These are phyloP conservation scores for Trichosporon sp. DNA, from an alignment of 1,284 basidiomycete species.

Conservation along the genomic window DNA sequence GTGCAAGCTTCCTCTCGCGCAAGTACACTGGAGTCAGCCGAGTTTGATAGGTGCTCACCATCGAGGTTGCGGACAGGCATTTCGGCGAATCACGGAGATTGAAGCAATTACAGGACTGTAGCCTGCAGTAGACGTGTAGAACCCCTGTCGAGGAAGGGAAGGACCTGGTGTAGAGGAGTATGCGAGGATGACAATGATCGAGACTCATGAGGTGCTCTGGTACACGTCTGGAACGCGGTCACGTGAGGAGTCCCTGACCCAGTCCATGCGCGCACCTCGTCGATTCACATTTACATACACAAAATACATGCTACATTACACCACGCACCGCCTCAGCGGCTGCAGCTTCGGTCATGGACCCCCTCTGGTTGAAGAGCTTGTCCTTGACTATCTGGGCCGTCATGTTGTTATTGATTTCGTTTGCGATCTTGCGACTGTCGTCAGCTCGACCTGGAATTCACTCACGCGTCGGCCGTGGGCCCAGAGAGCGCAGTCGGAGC, in stretches of 20 bases:
- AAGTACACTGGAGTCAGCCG: slow-evolving; percentile 61
- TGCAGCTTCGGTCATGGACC: background rate
- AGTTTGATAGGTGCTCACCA: slow-evolving; percentile 23
- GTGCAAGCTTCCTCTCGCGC: slow-evolving; percentile 77
- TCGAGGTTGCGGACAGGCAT: slow-evolving; percentile 45
- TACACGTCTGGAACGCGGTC: slow-evolving; percentile 6
- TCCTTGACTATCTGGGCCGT: slow-evolving; percentile 86
- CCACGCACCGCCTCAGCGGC: background rate
- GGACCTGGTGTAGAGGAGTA: background rate
- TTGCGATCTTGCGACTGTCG: slow-evolving; percentile 58
- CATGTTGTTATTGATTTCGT: slow-evolving; percentile 85
- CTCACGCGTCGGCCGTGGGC: slow-evolving; percentile 75
- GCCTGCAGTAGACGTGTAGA: background rate
- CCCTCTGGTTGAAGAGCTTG: slow-evolving; percentile 42
- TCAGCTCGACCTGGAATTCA: slow-evolving; percentile 9
- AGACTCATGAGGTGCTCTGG: background rate
- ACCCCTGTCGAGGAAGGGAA: background rate
- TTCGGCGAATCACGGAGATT: background rate
- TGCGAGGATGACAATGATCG: background rate
- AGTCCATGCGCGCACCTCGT: background rate
- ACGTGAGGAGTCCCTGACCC: background rate
- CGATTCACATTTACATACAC: background rate
- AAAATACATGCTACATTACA: background rate
- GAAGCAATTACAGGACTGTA: background rate
- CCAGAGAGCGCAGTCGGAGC: slow-evolving; percentile 61